Evolutionary conservation across 1,284 basidiomycete genomes (phyloP), one percentile per base, ranked within the genome.

Genomic region (Microbotryum silenes-acaulis): DNA sequence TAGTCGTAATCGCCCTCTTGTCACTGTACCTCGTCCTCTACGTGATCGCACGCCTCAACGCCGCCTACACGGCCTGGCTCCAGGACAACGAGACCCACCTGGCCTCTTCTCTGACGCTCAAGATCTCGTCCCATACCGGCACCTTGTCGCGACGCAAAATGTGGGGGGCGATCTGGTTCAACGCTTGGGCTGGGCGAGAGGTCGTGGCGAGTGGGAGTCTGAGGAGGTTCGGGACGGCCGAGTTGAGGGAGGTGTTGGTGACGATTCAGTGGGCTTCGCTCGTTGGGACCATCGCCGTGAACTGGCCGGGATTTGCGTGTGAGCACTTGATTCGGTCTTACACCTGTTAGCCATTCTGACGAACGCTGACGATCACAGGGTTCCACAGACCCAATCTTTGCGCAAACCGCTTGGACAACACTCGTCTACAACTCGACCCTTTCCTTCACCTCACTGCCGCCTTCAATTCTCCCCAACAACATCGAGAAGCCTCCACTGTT

Each of bases 261-360:
- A 91, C 94, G 72, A 88, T 91, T 0, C 92, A 97, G 71, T 97
- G 78, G 69, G 78, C 78, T 62, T 77, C 78, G 6, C 82, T 85
- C 53, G 78, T 97, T 25, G 85, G 85, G 29, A 94, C 96, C 88
- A 84, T 97, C 55, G 88, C 91, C 31, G 91, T 97, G 31, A 81
- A 89, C 72, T 98, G 93, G 93, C 93, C 94, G 1, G 78, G 81
- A 16, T 97, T 93, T 75, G 82, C 87, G 62, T 97, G 91, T 89
- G 73, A 72, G 85, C 81, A 2, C n/a, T 14, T 8, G 1, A 1
- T 42, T 42, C 12, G 37, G 14, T 16, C 16, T 12, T 14, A 10
- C 16, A 18, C 37, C 16, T 12, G 12, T 42, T 31, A 31, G 8
- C 31, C 31, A 31, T 7, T 47, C 5, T 9, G 18, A 6, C 27